Evolutionary conservation across 305 asterid genomes (phyloP).

Genomic region (Fraxinus ornus): DNA sequence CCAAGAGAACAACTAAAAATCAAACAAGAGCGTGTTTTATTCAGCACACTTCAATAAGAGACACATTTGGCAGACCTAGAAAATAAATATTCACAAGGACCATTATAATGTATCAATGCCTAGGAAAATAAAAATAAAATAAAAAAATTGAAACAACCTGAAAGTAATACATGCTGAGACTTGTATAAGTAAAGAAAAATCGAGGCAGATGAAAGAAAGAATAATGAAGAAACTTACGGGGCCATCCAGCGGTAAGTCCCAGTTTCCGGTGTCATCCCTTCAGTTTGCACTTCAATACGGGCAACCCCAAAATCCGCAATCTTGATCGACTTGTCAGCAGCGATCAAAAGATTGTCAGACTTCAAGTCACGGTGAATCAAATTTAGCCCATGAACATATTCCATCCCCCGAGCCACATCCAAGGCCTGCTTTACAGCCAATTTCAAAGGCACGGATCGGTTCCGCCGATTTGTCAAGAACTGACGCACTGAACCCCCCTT

Average conservation of each 20-base stretch:
- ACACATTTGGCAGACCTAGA: background rate
- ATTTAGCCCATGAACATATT: slow-evolving; percentile 81
- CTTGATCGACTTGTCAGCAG: slow-evolving; percentile 45
- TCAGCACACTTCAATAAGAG: background rate
- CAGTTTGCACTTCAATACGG: slow-evolving; percentile 43
- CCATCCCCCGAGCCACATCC: slow-evolving; percentile 98
- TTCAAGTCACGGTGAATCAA: slow-evolving; percentile 89
- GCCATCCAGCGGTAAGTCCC: slow-evolving; percentile 42
- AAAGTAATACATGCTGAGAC: background rate
- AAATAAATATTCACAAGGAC: background rate
- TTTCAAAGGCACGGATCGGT: slow-evolving; percentile 86
- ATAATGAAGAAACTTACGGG: slow-evolving; percentile 22
- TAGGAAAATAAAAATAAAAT: background rate
- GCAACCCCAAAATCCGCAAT: slow-evolving; percentile 39
- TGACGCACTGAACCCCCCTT: slow-evolving; percentile 98
- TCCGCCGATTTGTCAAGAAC: slow-evolving; percentile 78
- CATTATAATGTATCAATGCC: background rate
- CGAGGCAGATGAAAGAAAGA: background rate
- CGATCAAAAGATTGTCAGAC: slow-evolving; percentile 47
- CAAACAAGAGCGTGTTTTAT: background rate
- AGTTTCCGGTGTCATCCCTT: slow-evolving; percentile 49
- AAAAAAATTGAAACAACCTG: background rate
- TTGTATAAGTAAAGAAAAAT: background rate
- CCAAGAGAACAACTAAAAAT: background rate
- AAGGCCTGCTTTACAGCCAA: slow-evolving; percentile 97